Percentiles rank a stretch among this genome's conserved stretches.
phyloP scores from a whole-genome alignment of 805 yeast species.

The Spathaspora sp. region DNA sequence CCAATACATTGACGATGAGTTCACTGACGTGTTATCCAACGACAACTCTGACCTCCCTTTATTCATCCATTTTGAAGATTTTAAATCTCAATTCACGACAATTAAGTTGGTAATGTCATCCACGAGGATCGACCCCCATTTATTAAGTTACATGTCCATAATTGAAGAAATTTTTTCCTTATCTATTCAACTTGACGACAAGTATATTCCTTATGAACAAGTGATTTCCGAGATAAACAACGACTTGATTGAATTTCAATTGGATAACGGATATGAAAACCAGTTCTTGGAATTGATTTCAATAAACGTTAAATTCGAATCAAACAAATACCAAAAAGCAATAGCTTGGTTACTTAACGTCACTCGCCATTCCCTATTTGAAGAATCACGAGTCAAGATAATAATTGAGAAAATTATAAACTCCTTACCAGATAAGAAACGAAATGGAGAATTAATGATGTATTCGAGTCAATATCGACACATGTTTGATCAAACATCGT shows the following conservation, averaged over 20 bases:
- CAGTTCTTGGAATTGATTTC: slow-evolving; percentile 64
- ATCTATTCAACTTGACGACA: slow-evolving; percentile 60
- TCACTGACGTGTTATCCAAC: slow-evolving; percentile 12
- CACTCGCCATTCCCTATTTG: slow-evolving; percentile 65
- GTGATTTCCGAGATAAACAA: slow-evolving; percentile 72
- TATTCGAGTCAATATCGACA: slow-evolving; percentile 55
- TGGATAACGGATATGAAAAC: slow-evolving; percentile 56
- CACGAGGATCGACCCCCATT: slow-evolving; percentile 43
- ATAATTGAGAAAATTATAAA: slow-evolving; percentile 60
- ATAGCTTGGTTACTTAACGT: slow-evolving; percentile 74
- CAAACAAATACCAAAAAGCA: slow-evolving; percentile 59
- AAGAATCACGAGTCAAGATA: slow-evolving; percentile 64
- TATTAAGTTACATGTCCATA: slow-evolving; percentile 62
- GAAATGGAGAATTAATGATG: slow-evolving; percentile 64
- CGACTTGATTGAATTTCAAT: slow-evolving; percentile 62
- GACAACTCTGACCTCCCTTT: slow-evolving; percentile 56
- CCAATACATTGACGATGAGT: slow-evolving; percentile 17
- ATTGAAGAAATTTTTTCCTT: slow-evolving; percentile 66
- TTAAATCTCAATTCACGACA: slow-evolving; percentile 73
- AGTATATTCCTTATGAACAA: slow-evolving; percentile 60
- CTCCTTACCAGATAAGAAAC: slow-evolving; percentile 57
- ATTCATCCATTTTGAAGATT: slow-evolving; percentile 74
- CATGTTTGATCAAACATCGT: slow-evolving; percentile 55
- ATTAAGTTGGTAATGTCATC: slow-evolving; percentile 61
- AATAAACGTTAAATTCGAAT: slow-evolving; percentile 58